phyloP scores from a whole-genome alignment of 2,329 filamentous ascomycete genomes.

The Monilinia polystroma region DNA sequence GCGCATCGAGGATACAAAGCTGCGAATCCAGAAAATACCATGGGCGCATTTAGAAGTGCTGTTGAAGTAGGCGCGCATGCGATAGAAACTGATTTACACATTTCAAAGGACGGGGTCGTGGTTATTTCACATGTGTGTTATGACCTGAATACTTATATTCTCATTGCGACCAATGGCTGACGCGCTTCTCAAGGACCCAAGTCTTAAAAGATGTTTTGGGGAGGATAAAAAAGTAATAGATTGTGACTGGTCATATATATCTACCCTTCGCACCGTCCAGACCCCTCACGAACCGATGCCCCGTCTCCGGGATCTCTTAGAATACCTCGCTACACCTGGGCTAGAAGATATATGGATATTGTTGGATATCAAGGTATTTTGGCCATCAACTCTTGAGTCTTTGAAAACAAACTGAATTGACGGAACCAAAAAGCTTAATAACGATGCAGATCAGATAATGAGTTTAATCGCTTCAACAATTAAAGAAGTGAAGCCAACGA shows the following conservation, averaged over 20 bases:
- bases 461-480: slow-evolving; percentile 64
- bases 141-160: slow-evolving; percentile 27
- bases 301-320: slow-evolving; percentile 69
- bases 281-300: slow-evolving; percentile 72
- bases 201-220: slow-evolving; percentile 79
- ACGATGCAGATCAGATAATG: slow-evolving; percentile 70
- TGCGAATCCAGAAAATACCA: slow-evolving; percentile 79
- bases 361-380: slow-evolving; percentile 78
- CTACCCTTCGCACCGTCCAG: slow-evolving; percentile 63
- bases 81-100: slow-evolving; percentile 84
- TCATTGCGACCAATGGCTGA: slow-evolving; percentile 11
- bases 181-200: slow-evolving; percentile 58
- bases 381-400: not conserved
- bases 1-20: slow-evolving; percentile 79
- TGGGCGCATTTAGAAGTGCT: slow-evolving; percentile 74
- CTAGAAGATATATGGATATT: slow-evolving; percentile 73
- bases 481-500: slow-evolving; percentile 48
- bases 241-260: slow-evolving; percentile 72
- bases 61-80: slow-evolving; percentile 73
- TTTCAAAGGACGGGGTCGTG: slow-evolving; percentile 78
- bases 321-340: slow-evolving; percentile 65
- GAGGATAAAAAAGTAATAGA: slow-evolving; percentile 69
- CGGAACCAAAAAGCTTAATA: slow-evolving; percentile 55
- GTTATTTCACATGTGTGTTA: slow-evolving; percentile 72
- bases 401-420: not conserved